A percentile compares a stretch with the other conserved stretches of the same genome.
Evolutionary conservation across 768 basidiomycete species (phyloP).

Genomic region (Artomyces pyxidatus): DNA sequence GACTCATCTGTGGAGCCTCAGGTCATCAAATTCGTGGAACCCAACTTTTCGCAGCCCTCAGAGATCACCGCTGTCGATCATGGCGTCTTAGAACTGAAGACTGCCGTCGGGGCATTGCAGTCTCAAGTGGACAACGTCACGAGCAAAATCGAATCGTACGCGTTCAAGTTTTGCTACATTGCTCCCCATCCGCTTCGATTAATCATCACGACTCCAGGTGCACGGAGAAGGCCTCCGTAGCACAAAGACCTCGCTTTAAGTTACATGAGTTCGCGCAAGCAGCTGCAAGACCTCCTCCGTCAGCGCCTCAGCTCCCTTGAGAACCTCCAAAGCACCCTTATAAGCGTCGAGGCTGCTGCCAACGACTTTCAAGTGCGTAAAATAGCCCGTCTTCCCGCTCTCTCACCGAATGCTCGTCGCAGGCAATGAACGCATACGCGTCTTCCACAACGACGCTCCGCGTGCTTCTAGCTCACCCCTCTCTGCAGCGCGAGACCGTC

Average conservation of each 20-base stretch:
- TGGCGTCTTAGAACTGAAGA: slow-evolving; percentile 76
- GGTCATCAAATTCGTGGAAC: slow-evolving; percentile 75
- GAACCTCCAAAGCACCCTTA: slow-evolving; percentile 66
- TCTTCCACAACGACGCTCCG: slow-evolving; percentile 73
- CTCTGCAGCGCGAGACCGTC: slow-evolving; percentile 67
- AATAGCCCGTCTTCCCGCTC: background rate
- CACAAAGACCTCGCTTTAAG: slow-evolving; percentile 69
- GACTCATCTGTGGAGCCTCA: too few relatives aligned
- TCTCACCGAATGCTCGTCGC: slow-evolving; percentile 2
- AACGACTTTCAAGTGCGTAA: slow-evolving; percentile 75
- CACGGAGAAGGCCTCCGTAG: slow-evolving; percentile 55
- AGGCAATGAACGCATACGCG: slow-evolving; percentile 86
- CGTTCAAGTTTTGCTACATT: too few relatives aligned
- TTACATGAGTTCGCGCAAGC: slow-evolving; percentile 75
- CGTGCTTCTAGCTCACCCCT: slow-evolving; percentile 71
- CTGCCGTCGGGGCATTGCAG: slow-evolving; percentile 58
- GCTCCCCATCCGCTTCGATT: background rate
- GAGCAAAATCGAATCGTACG: slow-evolving; percentile 64
- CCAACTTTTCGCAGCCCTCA: slow-evolving; percentile 28
- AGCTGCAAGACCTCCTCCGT: slow-evolving; percentile 64
- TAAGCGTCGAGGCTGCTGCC: slow-evolving; percentile 83
- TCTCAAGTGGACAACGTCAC: slow-evolving; percentile 65
- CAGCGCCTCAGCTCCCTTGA: slow-evolving; percentile 71
- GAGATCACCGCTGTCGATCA: slow-evolving; percentile 71
- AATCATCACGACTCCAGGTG: slow-evolving; percentile 38